A percentile compares a stretch with the other conserved stretches of the same genome.
Evolutionary conservation across 768 basidiomycete species (phyloP).

Genomic region (Dictyophora rubrovolvata): DNA sequence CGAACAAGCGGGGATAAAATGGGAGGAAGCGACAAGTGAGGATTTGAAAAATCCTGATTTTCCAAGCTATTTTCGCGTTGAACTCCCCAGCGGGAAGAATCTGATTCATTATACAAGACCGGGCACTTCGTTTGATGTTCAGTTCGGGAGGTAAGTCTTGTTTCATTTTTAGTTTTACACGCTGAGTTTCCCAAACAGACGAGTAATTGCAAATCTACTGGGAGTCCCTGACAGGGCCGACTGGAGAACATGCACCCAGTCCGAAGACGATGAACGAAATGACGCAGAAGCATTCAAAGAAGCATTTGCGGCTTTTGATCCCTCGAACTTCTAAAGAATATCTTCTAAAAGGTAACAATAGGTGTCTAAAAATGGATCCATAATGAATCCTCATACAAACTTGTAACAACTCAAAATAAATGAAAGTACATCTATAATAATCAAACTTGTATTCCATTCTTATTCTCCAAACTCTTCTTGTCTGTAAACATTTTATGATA

Average conservation of each 20-base stretch:
- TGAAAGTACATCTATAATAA: neutral
- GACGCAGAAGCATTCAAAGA: slow-evolving; percentile 79
- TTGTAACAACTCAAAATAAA: neutral
- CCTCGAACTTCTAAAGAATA: slow-evolving; percentile 20
- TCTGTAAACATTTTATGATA: slow-evolving; percentile 15
- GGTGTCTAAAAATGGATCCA: neutral
- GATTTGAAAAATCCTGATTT: slow-evolving; percentile 43
- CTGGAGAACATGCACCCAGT: slow-evolving; percentile 81
- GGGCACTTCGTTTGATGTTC: slow-evolving; percentile 71
- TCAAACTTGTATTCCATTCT: slow-evolving; percentile 6
- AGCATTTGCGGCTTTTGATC: slow-evolving; percentile 70
- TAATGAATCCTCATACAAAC: neutral
- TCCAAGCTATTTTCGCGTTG: slow-evolving; percentile 80
- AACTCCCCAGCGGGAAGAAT: slow-evolving; percentile 76
- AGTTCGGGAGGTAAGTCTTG: slow-evolving; percentile 78
- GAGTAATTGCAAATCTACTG: slow-evolving; percentile 70
- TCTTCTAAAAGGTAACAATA: neutral
- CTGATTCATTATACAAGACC: slow-evolving; percentile 81
- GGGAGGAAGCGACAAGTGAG: slow-evolving; percentile 59
- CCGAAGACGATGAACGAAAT: slow-evolving; percentile 76
- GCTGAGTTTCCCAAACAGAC: slow-evolving; percentile 33
- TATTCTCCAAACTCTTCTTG: slow-evolving; percentile 43
- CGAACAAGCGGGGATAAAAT: slow-evolving; percentile 53
- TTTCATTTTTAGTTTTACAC: neutral
- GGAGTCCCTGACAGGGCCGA: slow-evolving; percentile 71